Conservation (phyloP, 2,329 filamentous ascomycete genomes). For the Pezicula radicicola region DNA sequence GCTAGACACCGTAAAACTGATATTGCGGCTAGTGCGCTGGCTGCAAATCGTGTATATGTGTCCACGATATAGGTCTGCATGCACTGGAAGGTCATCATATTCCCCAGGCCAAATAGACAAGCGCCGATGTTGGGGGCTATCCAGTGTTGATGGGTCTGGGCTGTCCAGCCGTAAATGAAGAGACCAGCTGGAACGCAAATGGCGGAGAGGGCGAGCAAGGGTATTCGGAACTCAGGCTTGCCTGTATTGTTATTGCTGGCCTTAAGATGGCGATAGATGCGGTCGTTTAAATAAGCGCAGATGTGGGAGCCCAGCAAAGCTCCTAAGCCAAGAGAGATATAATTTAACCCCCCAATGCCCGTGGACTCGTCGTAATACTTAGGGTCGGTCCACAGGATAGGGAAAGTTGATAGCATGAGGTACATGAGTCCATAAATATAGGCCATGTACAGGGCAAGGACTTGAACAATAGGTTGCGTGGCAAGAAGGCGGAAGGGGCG, state of each 20-base stretch:
- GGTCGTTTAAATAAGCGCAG: constrained; percentile 29
- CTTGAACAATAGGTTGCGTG: constrained; percentile 50
- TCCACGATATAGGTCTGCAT: constrained; percentile 50
- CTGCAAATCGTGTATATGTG: constrained; percentile 35
- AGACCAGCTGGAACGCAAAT: constrained; percentile 54
- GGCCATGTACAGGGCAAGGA: constrained; percentile 49
- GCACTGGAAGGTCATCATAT: constrained; percentile 31
- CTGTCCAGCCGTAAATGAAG: constrained; percentile 56
- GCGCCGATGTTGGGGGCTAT: constrained; percentile 56
- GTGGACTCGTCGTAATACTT: constrained; percentile 54
- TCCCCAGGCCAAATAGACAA: constrained; percentile 45
- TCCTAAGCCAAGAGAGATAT: constrained; percentile 46
- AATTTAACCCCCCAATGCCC: constrained; percentile 55
- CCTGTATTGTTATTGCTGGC: constrained; percentile 24
- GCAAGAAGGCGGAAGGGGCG: constrained; percentile 47
- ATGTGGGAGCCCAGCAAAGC: constrained; percentile 32
- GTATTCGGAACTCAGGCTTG: constrained; percentile 61
- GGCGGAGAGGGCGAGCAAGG: constrained; percentile 52
- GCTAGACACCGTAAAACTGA: constrained; percentile 24
- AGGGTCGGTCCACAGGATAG: constrained; percentile 50
- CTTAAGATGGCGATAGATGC: constrained; percentile 22
- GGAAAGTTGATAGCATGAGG: constrained; percentile 57
- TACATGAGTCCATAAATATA: constrained; percentile 52
- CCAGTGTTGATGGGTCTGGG: constrained; percentile 49
- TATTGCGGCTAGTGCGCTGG: constrained; percentile 36